Conservation (phyloP, 805 yeast genomes). For the Kodamaea hsintzibuensis region DNA sequence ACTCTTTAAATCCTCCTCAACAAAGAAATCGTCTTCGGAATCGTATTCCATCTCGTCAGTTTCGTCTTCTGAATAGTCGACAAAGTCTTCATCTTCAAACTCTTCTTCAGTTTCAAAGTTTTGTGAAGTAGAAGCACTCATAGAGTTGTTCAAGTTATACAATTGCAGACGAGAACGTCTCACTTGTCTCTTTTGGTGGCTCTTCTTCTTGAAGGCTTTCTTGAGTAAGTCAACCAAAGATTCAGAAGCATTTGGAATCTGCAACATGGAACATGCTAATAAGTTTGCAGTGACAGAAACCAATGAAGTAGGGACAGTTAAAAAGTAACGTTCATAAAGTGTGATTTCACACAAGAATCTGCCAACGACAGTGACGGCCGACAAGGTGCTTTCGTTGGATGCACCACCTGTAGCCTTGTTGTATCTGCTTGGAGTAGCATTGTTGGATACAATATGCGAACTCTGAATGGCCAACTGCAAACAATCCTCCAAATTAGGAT, state of each 20-base stretch:
- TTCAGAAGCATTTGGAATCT: slow-evolving; percentile 44
- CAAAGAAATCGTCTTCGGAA: slow-evolving; percentile 15
- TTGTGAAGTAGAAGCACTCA: background rate
- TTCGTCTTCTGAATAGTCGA: slow-evolving; percentile 3
- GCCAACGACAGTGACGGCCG: slow-evolving; percentile 56
- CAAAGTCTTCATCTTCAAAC: slow-evolving; percentile 6
- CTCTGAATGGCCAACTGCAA: slow-evolving; percentile 42
- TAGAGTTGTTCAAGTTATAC: background rate
- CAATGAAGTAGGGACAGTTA: slow-evolving; percentile 47
- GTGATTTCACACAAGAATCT: slow-evolving; percentile 57
- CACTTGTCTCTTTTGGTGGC: slow-evolving; percentile 4
- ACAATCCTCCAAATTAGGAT: slow-evolving; percentile 54
- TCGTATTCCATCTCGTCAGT: slow-evolving; percentile 9
- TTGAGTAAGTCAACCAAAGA: slow-evolving; percentile 27
- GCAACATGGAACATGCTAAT: slow-evolving; percentile 55
- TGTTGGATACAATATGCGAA: slow-evolving; percentile 20
- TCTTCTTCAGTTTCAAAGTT: background rate
- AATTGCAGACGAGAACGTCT: slow-evolving; percentile 6
- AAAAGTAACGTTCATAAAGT: slow-evolving; percentile 49
- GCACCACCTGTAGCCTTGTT: slow-evolving; percentile 14
- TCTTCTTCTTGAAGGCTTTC: slow-evolving; percentile 8
- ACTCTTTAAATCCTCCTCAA: slow-evolving; percentile 24
- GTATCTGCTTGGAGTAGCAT: slow-evolving; percentile 28
- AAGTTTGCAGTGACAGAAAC: slow-evolving; percentile 51
- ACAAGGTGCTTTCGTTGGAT: slow-evolving; percentile 19